Evolutionary conservation across 1,284 basidiomycete species (phyloP), one percentile per base, ranked within the genome.

Genomic region (Sporisorium sorghi): DNA sequence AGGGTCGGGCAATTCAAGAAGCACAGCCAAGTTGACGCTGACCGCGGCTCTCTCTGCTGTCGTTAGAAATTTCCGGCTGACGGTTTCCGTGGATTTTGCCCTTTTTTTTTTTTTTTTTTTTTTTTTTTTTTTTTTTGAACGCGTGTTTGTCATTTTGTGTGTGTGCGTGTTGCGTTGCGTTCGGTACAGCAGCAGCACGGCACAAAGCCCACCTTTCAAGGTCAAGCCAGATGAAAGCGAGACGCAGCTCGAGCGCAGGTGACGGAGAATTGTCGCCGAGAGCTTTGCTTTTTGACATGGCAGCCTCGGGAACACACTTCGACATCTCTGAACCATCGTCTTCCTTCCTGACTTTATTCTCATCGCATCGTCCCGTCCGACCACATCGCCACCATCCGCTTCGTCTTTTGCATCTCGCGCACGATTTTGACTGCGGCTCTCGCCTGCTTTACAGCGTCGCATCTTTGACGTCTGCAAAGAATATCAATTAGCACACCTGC

Each of bases 211-310:
- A 43, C 14, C 35, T 37, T 30, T 28, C 23, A 26, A 19, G 39
- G n/a, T 28, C 23, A 26, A 19, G 39, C 37, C 39, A 33, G 26
- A 47, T 56, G 51, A 26, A 30, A 23, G 37, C 37, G 24, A 46
- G 24, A n/a, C 37, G 26, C 12, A 32, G n/a, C 40, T n/a, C 28
- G 14, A 40, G n/a, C 37, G n/a, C 37, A 40, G n/a, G 37, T 40
- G 37, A 46, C 53, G 43, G 43, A 55, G 53, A 28, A 55, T 26
- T 46, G 44, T 55, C 53, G 42, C 43, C 53, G 53, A 55, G 53
- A 35, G 17, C 5, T 11, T 23, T 8, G 30, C 17, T 15, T 49
- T 40, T 3, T 7, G 37, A 17, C 19, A n/a, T 40, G 37, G n/a
- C 17, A 44, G 23, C n/a, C n/a, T 19, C n/a, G 26, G 26, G 2